These are phyloP conservation scores for Xylaria telfairii DNA, from an alignment of 495 filamentous ascomycete genomes.

Conservation along the genomic window DNA sequence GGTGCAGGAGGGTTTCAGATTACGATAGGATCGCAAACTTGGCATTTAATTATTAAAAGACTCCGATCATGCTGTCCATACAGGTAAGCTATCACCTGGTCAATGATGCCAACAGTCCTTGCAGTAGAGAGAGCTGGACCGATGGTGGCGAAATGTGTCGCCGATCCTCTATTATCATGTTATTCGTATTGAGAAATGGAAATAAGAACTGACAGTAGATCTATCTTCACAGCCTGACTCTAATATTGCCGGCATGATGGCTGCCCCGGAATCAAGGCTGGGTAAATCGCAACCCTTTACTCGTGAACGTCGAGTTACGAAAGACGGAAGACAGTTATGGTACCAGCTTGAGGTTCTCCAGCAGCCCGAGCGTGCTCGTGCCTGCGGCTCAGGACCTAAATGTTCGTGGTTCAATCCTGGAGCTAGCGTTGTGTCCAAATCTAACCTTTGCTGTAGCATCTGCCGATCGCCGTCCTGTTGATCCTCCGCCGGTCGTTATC, in stretches of 20 bases:
- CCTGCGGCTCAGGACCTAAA: constrained; percentile 94
- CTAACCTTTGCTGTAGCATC: constrained; percentile 65
- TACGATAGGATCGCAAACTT: neutral
- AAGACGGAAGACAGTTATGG: constrained; percentile 78
- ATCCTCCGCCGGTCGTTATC: constrained; percentile 96
- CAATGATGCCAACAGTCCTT: neutral
- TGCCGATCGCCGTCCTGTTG: constrained; percentile 93
- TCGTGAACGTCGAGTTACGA: constrained; percentile 69
- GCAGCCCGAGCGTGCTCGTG: constrained; percentile 93
- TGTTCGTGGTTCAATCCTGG: constrained; percentile 61
- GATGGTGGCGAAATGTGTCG: neutral
- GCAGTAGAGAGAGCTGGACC: too few species aligned
- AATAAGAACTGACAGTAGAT: constrained; percentile 2
- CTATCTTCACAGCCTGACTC: constrained; percentile 38
- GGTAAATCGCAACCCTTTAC: constrained; percentile 52
- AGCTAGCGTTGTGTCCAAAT: neutral
- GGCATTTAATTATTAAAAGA: neutral
- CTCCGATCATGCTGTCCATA: constrained; percentile 19
- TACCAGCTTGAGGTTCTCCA: constrained; percentile 90
- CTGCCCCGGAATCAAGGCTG: constrained; percentile 59
- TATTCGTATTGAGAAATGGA: neutral
- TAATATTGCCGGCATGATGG: constrained; percentile 50
- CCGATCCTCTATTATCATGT: neutral
- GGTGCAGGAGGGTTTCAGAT: neutral
- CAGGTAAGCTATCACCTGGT: constrained; percentile 18